phyloP scores from a whole-genome alignment of 768 basidiomycete genomes.

The Steccherinum ochraceum region DNA sequence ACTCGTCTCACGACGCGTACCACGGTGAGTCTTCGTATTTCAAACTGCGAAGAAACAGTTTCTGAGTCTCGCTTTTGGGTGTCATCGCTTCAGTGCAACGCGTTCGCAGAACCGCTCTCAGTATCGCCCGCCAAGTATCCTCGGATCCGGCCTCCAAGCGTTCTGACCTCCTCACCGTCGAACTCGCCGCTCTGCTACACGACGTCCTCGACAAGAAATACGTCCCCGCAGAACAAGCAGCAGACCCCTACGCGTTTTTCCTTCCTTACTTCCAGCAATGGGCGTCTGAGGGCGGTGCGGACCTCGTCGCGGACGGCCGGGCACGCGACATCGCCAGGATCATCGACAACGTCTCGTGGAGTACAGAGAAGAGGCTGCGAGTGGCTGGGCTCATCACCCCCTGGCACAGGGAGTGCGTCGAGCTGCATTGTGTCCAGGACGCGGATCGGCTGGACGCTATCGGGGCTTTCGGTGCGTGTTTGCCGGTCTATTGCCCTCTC shows the following conservation, averaged over 20 bases:
- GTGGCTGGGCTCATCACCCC: slow-evolving; percentile 46
- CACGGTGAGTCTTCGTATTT: slow-evolving; percentile 72
- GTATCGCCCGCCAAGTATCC: slow-evolving; percentile 47
- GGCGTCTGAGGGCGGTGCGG: slow-evolving; percentile 36
- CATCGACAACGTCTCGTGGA: slow-evolving; percentile 81
- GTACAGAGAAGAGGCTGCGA: slow-evolving; percentile 67
- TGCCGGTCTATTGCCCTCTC: not conserved
- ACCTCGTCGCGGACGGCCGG: slow-evolving; percentile 56
- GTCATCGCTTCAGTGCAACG: slow-evolving; percentile 55
- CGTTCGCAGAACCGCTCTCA: slow-evolving; percentile 71
- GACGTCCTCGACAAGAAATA: slow-evolving; percentile 88
- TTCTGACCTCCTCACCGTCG: slow-evolving; percentile 71
- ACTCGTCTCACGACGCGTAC: slow-evolving; percentile 74
- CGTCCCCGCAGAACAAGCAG: slow-evolving; percentile 43
- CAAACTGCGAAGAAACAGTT: not conserved
- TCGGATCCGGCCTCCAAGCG: slow-evolving; percentile 19
- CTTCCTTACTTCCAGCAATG: slow-evolving; percentile 51
- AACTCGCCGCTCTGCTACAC: slow-evolving; percentile 84
- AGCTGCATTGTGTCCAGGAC: slow-evolving; percentile 67
- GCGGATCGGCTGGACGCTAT: slow-evolving; percentile 49
- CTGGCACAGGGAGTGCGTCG: slow-evolving; percentile 68
- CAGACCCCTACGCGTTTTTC: slow-evolving; percentile 62
- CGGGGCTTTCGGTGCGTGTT: slow-evolving; percentile 39
- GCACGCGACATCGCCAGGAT: slow-evolving; percentile 51
- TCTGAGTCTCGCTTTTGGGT: not conserved